Evolutionary conservation across 345 rosid species (phyloP).

Genomic region (Toxicodendron radicans): DNA sequence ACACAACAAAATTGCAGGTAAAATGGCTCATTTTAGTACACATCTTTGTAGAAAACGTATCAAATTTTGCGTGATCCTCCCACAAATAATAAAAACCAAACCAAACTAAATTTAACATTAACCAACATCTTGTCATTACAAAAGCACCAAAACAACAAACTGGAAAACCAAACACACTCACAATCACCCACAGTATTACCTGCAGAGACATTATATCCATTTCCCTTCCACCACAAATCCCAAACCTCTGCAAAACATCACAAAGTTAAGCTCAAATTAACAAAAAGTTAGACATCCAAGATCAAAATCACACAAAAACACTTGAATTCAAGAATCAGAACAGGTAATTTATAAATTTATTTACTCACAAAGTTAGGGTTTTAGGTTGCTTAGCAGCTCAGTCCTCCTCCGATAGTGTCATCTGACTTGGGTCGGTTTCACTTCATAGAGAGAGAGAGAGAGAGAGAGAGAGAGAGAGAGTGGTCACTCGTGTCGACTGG

Average conservation of each 20-base stretch:
- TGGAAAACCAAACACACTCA: not conserved
- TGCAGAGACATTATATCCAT: conserved; percentile 4
- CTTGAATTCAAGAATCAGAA: not conserved
- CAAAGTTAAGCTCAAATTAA: not conserved
- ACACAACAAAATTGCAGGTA: not conserved
- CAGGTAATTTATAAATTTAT: not conserved
- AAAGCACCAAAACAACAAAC: not conserved
- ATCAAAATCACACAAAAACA: not conserved
- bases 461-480: not conserved
- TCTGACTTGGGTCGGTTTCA: not conserved
- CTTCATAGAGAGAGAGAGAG: not conserved
- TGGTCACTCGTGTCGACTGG: not conserved
- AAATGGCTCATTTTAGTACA: not conserved
- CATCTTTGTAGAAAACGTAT: not conserved
- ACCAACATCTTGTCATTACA: not conserved
- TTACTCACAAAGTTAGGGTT: not conserved
- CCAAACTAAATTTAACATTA: not conserved
- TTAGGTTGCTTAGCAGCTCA: not conserved
- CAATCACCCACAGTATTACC: conserved; percentile 7
- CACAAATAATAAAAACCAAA: not conserved
- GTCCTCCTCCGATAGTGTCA: no score
- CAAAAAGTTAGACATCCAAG: not conserved
- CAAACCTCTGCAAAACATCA: not conserved
- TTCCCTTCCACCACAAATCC: not conserved
- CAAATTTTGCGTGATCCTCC: not conserved